These are phyloP conservation scores for Symbiodinium natans DNA, from an alignment of 73 alveolate genomes.

Conservation along the genomic window DNA sequence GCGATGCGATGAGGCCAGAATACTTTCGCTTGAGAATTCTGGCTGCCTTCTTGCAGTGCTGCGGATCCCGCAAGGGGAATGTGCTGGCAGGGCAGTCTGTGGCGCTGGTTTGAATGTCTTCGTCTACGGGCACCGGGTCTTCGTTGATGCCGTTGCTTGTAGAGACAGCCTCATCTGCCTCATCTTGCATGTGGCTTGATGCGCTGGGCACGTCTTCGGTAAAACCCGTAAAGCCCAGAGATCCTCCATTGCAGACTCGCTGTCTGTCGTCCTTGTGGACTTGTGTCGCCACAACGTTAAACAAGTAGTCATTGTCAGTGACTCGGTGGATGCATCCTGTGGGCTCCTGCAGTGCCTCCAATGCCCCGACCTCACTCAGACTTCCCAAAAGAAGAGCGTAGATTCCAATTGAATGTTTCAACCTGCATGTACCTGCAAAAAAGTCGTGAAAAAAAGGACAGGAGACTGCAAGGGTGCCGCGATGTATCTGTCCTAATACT, in stretches of 20 bases:
- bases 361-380: background rate
- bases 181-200: background rate
- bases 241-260: background rate
- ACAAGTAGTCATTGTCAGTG: background rate
- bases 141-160: background rate
- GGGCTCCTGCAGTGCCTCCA: conserved; percentile 30
- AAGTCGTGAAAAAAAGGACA: background rate
- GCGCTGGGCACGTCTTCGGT: too few species aligned
- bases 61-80: conserved; percentile 12
- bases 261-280: background rate
- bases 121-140: background rate
- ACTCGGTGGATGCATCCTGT: background rate
- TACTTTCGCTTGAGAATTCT: background rate
- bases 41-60: conserved; percentile 48
- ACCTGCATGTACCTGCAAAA: background rate
- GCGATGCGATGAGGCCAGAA: background rate
- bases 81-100: background rate
- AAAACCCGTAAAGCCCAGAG: background rate
- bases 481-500: background rate
- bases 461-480: background rate
- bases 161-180: background rate
- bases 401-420: background rate
- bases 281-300: background rate
- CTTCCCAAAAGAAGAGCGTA: background rate
- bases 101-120: background rate